Evolutionary conservation across 2,329 filamentous ascomycete species (phyloP).

Genomic region (Xylariaceae sp.): DNA sequence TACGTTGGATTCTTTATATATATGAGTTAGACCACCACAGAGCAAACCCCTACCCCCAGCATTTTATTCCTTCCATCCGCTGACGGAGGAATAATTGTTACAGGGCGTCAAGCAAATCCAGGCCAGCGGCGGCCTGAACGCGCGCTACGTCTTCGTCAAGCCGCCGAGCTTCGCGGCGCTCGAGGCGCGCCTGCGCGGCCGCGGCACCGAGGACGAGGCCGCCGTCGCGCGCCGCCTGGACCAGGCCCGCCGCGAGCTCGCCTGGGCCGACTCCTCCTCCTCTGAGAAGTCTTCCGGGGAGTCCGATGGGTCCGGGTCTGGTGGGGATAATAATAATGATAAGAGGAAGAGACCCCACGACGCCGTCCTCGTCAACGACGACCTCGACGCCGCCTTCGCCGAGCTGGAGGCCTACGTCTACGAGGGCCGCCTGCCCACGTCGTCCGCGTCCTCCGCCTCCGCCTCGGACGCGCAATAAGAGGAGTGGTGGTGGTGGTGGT

Average conservation of each 20-base stretch:
- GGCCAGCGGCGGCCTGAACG: slow-evolving; percentile 56
- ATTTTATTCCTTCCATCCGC: no score
- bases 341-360: slow-evolving; percentile 49
- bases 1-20: no score
- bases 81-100: no score
- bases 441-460: no score
- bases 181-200: slow-evolving; percentile 64
- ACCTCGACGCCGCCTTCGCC: slow-evolving; percentile 43
- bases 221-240: slow-evolving; percentile 59
- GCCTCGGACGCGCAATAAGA: no score
- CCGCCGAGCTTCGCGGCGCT: slow-evolving; percentile 70
- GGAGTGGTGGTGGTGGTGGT: no score
- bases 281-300: no score
- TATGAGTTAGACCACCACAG: no score
- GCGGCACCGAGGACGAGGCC: slow-evolving; percentile 72
- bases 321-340: no score
- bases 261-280: slow-evolving; percentile 60
- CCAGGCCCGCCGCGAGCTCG: slow-evolving; percentile 68
- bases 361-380: slow-evolving; percentile 57
- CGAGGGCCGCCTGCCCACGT: no score
- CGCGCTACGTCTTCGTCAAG: slow-evolving; percentile 77
- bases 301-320: no score
- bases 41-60: no score
- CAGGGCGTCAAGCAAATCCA: slow-evolving; percentile 88
- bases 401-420: slow-evolving; percentile 45